Conservation (phyloP, 495 filamentous ascomycete species). For the Lepidopterella palustris region DNA sequence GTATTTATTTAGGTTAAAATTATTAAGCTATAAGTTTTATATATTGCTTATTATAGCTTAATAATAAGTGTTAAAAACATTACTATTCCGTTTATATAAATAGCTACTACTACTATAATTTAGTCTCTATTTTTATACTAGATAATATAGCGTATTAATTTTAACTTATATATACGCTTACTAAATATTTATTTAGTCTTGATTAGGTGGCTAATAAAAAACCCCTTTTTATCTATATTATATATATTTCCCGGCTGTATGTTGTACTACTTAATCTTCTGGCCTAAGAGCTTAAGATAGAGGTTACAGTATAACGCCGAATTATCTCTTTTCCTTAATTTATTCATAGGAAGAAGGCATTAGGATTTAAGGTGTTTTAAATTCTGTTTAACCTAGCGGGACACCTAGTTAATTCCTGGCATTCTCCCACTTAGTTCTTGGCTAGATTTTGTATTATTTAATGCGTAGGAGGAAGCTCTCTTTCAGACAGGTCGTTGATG, state of each 20-base stretch:
- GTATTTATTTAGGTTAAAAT: conserved; percentile 10
- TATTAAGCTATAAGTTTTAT: conserved; percentile 8
- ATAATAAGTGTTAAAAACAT: conserved; percentile 15
- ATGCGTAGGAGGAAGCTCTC: not conserved
- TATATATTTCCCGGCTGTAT: conserved; percentile 15
- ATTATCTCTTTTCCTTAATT: not conserved
- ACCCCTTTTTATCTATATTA: conserved; percentile 28
- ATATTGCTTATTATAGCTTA: conserved; percentile 5
- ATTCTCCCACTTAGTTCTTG: not conserved
- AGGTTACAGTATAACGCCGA: not conserved
- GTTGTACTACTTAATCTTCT: conserved; percentile 19
- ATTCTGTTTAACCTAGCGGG: not conserved
- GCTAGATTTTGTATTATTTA: conserved; percentile 2
- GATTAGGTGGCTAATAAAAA: conserved; percentile 13
- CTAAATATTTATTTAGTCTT: not conserved
- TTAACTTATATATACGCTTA: not conserved
- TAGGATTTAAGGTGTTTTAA: not conserved
- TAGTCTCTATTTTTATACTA: conserved; percentile 9
- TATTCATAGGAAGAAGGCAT: conserved; percentile 2
- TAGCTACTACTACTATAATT: conserved; percentile 1
- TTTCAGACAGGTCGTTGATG: not conserved
- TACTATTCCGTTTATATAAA: conserved; percentile 6
- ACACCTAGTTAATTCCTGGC: not conserved
- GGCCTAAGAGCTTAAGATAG: not conserved
- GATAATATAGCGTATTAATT: conserved; percentile 1